Evolutionary conservation across 345 rosid genomes (phyloP), one percentile per base, ranked within the genome.

Genomic region (Brassica juncea): DNA sequence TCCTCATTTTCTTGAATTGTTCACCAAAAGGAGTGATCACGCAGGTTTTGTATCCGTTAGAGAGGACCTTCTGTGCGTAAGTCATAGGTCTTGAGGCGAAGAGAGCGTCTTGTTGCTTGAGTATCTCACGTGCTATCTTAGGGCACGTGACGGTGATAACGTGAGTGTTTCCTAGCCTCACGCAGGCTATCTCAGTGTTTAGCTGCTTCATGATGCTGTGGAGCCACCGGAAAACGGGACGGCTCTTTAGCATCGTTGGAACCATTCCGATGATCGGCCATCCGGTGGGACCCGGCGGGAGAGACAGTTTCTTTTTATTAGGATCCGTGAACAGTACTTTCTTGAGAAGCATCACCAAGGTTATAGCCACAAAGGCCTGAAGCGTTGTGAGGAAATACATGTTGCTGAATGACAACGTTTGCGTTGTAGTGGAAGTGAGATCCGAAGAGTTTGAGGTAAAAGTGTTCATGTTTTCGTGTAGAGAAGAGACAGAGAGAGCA

Each of bases 1-100:
- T 83, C 78, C 72, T 88, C 89, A 82, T 86, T 66, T 86, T 86
- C 80, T 85, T 85, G 87, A 86, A 88, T 2, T 86, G 89, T 2
- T 85, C 87, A 3, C 84, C 85, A 14, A 63, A 49, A 0, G 89
- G 91, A 0, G 75, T 55, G 2, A 81, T n/a, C 19, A 23, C 66
- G 1, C 85, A 74, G 0, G 88, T 68, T 21, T 72, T 65, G 82
- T 75, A 81, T 0, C 86, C 84, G 16, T 77, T 60, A 27, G 77
- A 37, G 37, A 75, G 58, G 16, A 79, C 19, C 25, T 79, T 72
- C 2, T 78, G 75, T 2, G 86, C 75, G 72, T 76, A 73, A 49
- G 79, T 64, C 58, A 79, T 6, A 1, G 86, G 85, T 35, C 85
- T 81, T 2, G 84, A 76, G 2, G 82, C 84, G 32, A 86, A 84